Conservation (phyloP, 805 yeast species). For the Myxozyma neglecta region DNA sequence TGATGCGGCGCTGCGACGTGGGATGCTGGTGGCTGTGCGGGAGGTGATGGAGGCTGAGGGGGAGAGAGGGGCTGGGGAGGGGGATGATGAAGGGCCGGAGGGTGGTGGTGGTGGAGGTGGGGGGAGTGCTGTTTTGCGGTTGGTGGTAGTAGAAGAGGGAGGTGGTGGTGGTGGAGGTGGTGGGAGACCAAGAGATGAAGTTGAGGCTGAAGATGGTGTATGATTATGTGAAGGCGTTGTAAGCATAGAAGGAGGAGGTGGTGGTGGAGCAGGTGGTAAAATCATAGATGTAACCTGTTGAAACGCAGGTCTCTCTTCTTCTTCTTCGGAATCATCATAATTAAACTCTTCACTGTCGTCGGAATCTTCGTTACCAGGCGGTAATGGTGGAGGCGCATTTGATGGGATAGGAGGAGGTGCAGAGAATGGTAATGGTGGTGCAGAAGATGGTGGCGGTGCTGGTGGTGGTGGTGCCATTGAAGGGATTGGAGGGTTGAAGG, state of each 20-base stretch:
- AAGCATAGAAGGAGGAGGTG: conserved; percentile 42
- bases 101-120: conserved; percentile 30
- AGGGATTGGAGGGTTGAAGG: conserved; percentile 3
- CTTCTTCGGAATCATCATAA: conserved; percentile 1
- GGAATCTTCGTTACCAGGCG: conserved; percentile 24
- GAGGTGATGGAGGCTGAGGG: conserved; percentile 13
- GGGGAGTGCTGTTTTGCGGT: conserved; percentile 3
- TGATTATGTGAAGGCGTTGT: conserved; percentile 7
- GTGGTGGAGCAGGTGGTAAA: conserved; percentile 34
- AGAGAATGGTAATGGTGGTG: conserved; percentile 26
- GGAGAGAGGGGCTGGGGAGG: conserved; percentile 14
- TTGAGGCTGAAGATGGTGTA: no score
- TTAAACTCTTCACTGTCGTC: conserved; percentile 7
- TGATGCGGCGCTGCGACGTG: no score
- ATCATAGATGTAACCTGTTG: conserved; percentile 8
- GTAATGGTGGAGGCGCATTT: conserved; percentile 23
- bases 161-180: conserved; percentile 40
- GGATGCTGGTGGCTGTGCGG: background rate
- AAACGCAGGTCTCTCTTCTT: conserved; percentile 1
- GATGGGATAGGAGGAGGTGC: no score
- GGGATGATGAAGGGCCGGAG: conserved; percentile 2
- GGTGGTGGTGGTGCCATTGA: conserved; percentile 9
- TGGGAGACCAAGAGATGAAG: conserved; percentile 20
- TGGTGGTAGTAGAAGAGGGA: conserved; percentile 32
- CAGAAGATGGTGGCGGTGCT: conserved; percentile 1